phyloP scores from a whole-genome alignment of 1,284 basidiomycete species.

The Ganoderma leucocontextum region DNA sequence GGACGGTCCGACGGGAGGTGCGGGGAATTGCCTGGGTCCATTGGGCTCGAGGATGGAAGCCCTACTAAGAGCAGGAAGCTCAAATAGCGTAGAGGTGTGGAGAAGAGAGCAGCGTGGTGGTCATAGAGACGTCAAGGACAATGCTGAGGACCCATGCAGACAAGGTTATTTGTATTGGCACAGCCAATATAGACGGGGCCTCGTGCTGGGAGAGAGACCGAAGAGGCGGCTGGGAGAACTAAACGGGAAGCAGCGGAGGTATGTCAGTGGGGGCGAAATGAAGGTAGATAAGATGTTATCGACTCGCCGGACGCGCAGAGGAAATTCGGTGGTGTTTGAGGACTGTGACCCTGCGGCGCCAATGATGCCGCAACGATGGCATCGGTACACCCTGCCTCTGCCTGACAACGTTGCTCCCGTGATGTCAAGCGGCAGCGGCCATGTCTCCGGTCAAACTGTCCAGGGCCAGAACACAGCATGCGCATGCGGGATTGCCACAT shows the following conservation, averaged over 20 bases:
- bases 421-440: slow-evolving; percentile 30
- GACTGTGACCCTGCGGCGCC: slow-evolving; percentile 29
- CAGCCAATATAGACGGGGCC: slow-evolving; percentile 33
- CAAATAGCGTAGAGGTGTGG: slow-evolving; percentile 32
- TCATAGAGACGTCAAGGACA: slow-evolving; percentile 38
- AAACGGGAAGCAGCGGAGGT: slow-evolving; percentile 14
- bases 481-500: slow-evolving; percentile 12
- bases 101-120: slow-evolving; percentile 36
- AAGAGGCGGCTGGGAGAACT: slow-evolving; percentile 20
- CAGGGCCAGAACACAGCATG: slow-evolving; percentile 34
- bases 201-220: slow-evolving; percentile 34
- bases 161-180: slow-evolving; percentile 37
- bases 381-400: slow-evolving; percentile 39
- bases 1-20: slow-evolving; percentile 31
- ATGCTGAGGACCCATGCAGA: slow-evolving; percentile 34
- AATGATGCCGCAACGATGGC: slow-evolving; percentile 39
- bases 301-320: slow-evolving; percentile 30
- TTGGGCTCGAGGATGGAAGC: slow-evolving; percentile 25
- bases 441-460: slow-evolving; percentile 26
- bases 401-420: slow-evolving; percentile 41
- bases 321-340: slow-evolving; percentile 22
- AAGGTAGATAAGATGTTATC: slow-evolving; percentile 44
- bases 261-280: slow-evolving; percentile 27
- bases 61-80: slow-evolving; percentile 31
- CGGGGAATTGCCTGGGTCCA: slow-evolving; percentile 35